Evolutionary conservation across 2,329 filamentous ascomycete genomes (phyloP), one percentile per base, ranked within the genome.

Genomic region (Fusarium camptoceras): DNA sequence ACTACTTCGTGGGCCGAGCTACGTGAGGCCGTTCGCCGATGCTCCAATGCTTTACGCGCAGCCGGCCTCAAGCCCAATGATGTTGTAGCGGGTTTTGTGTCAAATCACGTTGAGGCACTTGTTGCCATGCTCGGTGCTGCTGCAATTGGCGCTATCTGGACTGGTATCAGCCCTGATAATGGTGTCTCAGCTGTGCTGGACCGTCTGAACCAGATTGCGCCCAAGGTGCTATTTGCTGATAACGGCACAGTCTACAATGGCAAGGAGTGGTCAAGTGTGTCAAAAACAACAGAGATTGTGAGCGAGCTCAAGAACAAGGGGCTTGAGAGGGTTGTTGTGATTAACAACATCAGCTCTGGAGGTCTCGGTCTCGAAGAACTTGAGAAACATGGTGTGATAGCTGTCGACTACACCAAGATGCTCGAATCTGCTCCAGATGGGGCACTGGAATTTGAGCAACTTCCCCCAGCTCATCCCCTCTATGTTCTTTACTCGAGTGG

Each of bases 401-500:
- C 81, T 0, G 76, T 81, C 34, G 83, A 83, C 42, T 88, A 85
- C 67, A 76, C 80, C 16, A 74, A 68, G 37, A 86, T 88, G 65
- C 73, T 88, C 47, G 75, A 74, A n/a, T 64, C 71, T 28, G 78
- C 84, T 2, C 77, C 83, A 0, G 77, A 85, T 34, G 79, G 81
- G 20, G 80, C 81, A 58, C 85, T 91, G 46, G 80, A 77, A 24
- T 98, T 98, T 78, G 88, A 89, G 73, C 93, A 94, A 77, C 87
- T 98, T 11, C 87, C 89, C 1, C 91, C 96, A 3, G 92, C 95
- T 22, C 94, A 97, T 72, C 95, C 95, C 0, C 89, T 98, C 6
- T 98, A 98, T 77, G 94, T 99, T 47, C 86, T 98, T 34, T 99
- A 97, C 81, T 97, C 92, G 2, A 95, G 92, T 47, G 96, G 96